Base-by-base conservation (phyloP, 1,284 basidiomycete genomes). In the Trametes sp. region DNA sequence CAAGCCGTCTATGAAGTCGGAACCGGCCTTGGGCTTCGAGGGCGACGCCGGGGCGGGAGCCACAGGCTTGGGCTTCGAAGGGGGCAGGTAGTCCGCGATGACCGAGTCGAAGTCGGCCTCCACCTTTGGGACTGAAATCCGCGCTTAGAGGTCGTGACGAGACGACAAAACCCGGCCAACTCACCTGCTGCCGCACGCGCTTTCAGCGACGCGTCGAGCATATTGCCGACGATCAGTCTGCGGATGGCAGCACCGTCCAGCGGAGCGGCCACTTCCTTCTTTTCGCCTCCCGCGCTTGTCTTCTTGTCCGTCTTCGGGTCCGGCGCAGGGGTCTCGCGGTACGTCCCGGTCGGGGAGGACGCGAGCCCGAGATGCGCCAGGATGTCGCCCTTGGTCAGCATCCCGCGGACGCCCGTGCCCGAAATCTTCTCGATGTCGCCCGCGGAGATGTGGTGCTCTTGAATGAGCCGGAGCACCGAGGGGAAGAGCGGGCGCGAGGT, bases 311-410 rank as follows among this genome's bases (percentile, higher is more conserved):
- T 76, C 69, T 78, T 67, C 42, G 41, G 9, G 59, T 76, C 75
- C 45, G 72, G 72, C 44, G 71, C 71, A 19, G 74, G 64, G 16
- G 69, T 69, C 62, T 82, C 80, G 70, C 87, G 88, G 76, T 85
- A 89, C 21, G 92, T 93, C 59, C 92, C 93, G 23, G 87, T 82
- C 1, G 93, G 92, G 14, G 87, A 84, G 48, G 89, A 94, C 11
- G 93, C 90, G 75, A 89, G 88, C 35, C 94, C 94, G 14, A 96
- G 80, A 74, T 87, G 89, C 6, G 92, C 80, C 35, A 97, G 83
- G 1, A 96, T 88, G 73, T 97, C 95, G 10, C 95, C 95, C 76
- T 95, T 95, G 51, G 94, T 97, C 64, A 97, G 76, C 92, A 95
- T 95, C 19, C 94, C 94, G 51, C 93, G 85, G 52, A 92, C 81